These are phyloP conservation scores for Aspergillus fructus DNA, from an alignment of 2,329 filamentous ascomycete genomes.

Conservation along the genomic window DNA sequence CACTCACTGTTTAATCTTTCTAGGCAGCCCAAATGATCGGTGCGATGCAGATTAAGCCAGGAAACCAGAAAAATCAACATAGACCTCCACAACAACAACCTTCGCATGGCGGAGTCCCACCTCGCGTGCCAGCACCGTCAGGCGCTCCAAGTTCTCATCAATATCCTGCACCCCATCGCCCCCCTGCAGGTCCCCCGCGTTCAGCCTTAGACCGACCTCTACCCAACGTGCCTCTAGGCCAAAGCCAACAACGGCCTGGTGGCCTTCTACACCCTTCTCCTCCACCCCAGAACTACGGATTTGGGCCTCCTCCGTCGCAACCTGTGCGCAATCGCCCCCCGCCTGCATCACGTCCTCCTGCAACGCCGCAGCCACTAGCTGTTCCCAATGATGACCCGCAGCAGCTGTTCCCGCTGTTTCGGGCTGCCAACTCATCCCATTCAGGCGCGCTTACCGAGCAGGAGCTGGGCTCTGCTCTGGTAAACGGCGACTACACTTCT, in stretches of 20 bases:
- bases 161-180: slow-evolving; percentile 12
- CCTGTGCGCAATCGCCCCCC: slow-evolving; percentile 58
- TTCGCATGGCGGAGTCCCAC: slow-evolving; percentile 24
- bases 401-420: slow-evolving; percentile 78
- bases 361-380: slow-evolving; percentile 58
- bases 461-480: slow-evolving; percentile 84
- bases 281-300: slow-evolving; percentile 49
- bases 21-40: slow-evolving; percentile 49
- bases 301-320: slow-evolving; percentile 50
- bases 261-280: slow-evolving; percentile 42
- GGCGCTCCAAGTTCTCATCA: slow-evolving; percentile 21
- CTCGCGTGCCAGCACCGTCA: slow-evolving; percentile 23
- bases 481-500: slow-evolving; percentile 93
- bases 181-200: slow-evolving; percentile 19
- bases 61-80: slow-evolving; percentile 31
- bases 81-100: slow-evolving; percentile 22
- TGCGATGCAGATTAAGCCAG: slow-evolving; percentile 30
- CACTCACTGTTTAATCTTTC: neutral
- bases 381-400: slow-evolving; percentile 52
- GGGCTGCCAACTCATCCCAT: slow-evolving; percentile 77
- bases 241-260: slow-evolving; percentile 30
- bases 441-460: slow-evolving; percentile 80
- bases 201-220: slow-evolving; percentile 21
- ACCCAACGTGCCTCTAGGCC: slow-evolving; percentile 13
- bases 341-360: slow-evolving; percentile 62